These are phyloP conservation scores for Psilocybe mexicana DNA, from an alignment of 1,284 basidiomycete genomes.

Conservation along the genomic window DNA sequence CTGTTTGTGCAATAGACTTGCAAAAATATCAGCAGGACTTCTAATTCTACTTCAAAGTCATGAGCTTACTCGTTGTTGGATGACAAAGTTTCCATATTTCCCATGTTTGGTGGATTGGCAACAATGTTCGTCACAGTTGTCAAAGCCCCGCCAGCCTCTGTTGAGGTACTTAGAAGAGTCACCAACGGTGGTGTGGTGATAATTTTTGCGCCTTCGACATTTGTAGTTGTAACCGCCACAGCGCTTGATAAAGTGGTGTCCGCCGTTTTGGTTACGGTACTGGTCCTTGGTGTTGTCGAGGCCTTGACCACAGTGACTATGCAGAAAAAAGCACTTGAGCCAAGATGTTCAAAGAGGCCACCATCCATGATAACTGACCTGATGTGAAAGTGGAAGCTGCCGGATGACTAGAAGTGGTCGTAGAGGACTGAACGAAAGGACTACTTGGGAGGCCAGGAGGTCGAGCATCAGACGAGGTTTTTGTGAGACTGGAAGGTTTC, in stretches of 20 bases:
- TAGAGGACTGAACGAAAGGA: neutral
- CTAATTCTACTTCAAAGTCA: constrained; percentile 2
- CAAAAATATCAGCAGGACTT: neutral
- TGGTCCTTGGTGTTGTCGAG: constrained; percentile 27
- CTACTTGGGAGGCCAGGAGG: neutral
- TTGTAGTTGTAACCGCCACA: constrained; percentile 41
- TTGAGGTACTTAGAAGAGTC: constrained; percentile 47
- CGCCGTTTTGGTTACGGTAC: constrained; percentile 45
- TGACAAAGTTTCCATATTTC: constrained; percentile 16
- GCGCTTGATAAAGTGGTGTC: constrained; percentile 46
- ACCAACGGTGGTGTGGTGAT: constrained; percentile 44
- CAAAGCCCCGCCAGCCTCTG: constrained; percentile 40
- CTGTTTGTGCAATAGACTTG: constrained; percentile 54
- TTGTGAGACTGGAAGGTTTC: neutral
- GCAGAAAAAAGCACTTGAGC: no score
- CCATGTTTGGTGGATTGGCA: constrained; percentile 41
- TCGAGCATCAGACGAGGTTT: neutral
- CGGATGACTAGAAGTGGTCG: neutral
- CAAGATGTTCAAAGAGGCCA: no score
- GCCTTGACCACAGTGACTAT: constrained; percentile 16
- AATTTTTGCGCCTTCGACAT: constrained; percentile 34
- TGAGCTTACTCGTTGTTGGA: constrained; percentile 20
- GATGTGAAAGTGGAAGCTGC: constrained; percentile 18
- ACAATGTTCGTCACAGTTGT: constrained; percentile 49
- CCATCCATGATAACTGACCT: constrained; percentile 9